Percentiles rank a stretch among this genome's conserved stretches.
Conservation (phyloP, 768 basidiomycete species). For the Mycena pura region DNA sequence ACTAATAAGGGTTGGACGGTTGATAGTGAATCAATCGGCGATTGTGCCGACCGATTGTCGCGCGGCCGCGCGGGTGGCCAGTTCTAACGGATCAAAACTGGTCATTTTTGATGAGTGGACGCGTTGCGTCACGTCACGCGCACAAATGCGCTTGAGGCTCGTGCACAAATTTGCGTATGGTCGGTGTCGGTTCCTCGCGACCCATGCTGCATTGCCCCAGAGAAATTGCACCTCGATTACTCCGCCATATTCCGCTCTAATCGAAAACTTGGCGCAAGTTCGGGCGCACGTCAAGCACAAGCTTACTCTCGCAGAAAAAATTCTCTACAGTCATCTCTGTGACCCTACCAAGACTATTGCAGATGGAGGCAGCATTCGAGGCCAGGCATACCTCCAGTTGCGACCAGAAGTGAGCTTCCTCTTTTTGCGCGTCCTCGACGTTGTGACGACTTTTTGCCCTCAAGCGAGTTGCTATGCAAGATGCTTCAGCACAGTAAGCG, state of each 20-base stretch:
- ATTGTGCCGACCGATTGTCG: too few species aligned
- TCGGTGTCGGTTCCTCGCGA: conserved; percentile 39
- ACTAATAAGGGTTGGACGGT: background rate
- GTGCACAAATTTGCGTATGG: too few species aligned
- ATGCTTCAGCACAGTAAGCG: conserved; percentile 87
- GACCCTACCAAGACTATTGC: conserved; percentile 78
- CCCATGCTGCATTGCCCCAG: conserved; percentile 44
- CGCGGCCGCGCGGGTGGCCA: too few species aligned
- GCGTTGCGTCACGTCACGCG: too few species aligned
- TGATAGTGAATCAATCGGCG: too few species aligned
- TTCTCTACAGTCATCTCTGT: conserved; percentile 90
- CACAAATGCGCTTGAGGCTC: too few species aligned
- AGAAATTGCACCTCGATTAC: conserved; percentile 69
- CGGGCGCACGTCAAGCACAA: conserved; percentile 77
- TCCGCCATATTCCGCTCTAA: conserved; percentile 80
- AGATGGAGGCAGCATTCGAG: conserved; percentile 73
- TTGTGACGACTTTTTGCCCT: too few species aligned
- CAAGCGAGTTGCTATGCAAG: conserved; percentile 98
- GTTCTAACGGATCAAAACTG: too few species aligned
- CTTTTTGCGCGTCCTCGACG: too few species aligned
- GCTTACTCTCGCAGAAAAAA: conserved; percentile 96
- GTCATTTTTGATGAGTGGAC: too few species aligned
- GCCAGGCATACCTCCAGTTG: conserved; percentile 90
- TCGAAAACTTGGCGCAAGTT: conserved; percentile 73
- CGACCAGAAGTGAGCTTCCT: too few species aligned